Conservation (phyloP, 345 rosid species). For the Aegle marmelos region DNA sequence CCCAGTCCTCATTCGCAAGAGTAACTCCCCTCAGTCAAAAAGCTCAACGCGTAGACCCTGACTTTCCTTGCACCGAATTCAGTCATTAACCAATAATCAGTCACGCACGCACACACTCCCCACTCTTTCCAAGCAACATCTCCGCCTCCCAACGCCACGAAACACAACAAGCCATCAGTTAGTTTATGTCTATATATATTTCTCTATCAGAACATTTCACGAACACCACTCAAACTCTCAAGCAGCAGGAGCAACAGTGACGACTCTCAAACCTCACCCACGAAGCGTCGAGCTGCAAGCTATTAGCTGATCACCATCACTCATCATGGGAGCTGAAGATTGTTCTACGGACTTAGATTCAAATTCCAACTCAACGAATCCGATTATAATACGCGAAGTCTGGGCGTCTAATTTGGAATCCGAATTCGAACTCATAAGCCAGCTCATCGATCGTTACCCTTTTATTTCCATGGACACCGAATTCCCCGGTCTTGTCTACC, state of each 20-base stretch:
- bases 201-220: not conserved
- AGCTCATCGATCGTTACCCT: constrained; percentile 54
- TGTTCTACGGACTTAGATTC: constrained; percentile 7
- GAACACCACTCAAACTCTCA: not conserved
- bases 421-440: constrained; percentile 58
- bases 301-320: no score
- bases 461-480: constrained; percentile 90
- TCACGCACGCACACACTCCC: not conserved
- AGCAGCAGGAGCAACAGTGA: not conserved
- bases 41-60: constrained; percentile 5
- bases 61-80: not conserved
- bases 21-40: not conserved
- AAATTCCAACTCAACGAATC: constrained; percentile 13
- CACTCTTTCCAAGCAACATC: constrained; percentile 12
- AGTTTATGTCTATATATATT: not conserved
- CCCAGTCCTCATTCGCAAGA: not conserved
- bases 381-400: constrained; percentile 61
- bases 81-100: not conserved
- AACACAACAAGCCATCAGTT: not conserved
- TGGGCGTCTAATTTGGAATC: constrained; percentile 70
- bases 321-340: not conserved
- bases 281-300: no score
- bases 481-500: constrained; percentile 71
- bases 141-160: not conserved
- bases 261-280: not conserved